These are phyloP conservation scores for Calycina herbarum DNA, from an alignment of 2,329 filamentous ascomycete species.

Conservation along the genomic window DNA sequence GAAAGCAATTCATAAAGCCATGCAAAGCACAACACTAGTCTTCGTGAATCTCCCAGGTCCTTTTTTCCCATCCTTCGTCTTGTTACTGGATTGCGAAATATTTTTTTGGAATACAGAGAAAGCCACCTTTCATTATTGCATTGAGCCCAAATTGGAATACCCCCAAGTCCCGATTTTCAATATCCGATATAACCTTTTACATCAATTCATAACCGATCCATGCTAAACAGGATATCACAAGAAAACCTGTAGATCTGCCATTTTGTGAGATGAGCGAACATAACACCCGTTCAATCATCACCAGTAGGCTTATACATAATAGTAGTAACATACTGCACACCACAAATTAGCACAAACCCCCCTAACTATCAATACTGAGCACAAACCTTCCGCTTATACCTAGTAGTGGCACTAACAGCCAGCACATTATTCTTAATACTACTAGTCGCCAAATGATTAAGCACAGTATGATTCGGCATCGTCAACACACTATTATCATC, in stretches of 20 bases:
- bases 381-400: slow-evolving; percentile 84
- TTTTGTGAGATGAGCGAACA: not conserved
- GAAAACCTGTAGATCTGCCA: not conserved
- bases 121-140: too few relatives aligned
- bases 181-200: too few relatives aligned
- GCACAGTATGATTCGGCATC: slow-evolving; percentile 94
- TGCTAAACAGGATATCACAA: not conserved
- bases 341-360: too few relatives aligned
- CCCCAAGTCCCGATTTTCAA: too few relatives aligned
- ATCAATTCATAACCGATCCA: not conserved
- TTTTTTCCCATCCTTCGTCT: too few relatives aligned
- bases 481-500: slow-evolving; percentile 97
- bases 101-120: too few relatives aligned
- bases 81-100: too few relatives aligned
- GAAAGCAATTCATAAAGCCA: too few relatives aligned
- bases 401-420: slow-evolving; percentile 93
- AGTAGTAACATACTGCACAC: slow-evolving; percentile 77
- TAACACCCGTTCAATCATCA: slow-evolving; percentile 42
- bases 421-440: slow-evolving; percentile 97
- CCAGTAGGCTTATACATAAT: slow-evolving; percentile 88
- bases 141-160: too few relatives aligned
- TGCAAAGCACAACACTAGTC: too few relatives aligned
- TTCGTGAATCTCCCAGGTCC: too few relatives aligned
- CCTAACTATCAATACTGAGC: too few relatives aligned
- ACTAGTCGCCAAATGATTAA: slow-evolving; percentile 95